Percentiles rank a stretch among this genome's conserved stretches.
phyloP scores from a whole-genome alignment of 495 filamentous ascomycete species.

The Trypethelium eluteriae region DNA sequence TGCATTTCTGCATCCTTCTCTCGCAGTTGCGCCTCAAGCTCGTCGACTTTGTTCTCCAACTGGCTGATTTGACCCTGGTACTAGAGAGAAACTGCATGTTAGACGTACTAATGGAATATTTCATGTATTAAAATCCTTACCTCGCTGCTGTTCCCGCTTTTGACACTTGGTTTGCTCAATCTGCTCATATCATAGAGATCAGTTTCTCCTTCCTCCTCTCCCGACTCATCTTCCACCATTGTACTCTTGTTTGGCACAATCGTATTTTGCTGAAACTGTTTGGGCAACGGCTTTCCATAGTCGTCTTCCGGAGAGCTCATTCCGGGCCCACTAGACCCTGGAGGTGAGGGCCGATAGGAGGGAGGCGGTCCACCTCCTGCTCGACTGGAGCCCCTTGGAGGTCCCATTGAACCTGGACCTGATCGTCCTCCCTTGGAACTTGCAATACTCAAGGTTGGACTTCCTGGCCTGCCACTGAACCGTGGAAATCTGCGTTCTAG shows the following conservation, averaged over 20 bases:
- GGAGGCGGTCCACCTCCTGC: slow-evolving; percentile 16
- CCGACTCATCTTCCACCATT: slow-evolving; percentile 93
- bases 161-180: not conserved
- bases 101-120: not conserved
- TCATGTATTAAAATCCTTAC: not conserved
- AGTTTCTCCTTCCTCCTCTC: slow-evolving; percentile 54
- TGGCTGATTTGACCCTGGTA: slow-evolving; percentile 62
- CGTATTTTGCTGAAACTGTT: slow-evolving; percentile 90
- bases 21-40: slow-evolving; percentile 55
- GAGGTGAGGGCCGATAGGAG: not conserved
- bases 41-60: slow-evolving; percentile 64
- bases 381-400: slow-evolving; percentile 16
- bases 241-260: slow-evolving; percentile 97
- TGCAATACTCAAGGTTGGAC: slow-evolving; percentile 15
- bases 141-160: slow-evolving; percentile 6
- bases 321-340: slow-evolving; percentile 16
- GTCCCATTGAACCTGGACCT: slow-evolving; percentile 22
- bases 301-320: slow-evolving; percentile 25
- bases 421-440: slow-evolving; percentile 6
- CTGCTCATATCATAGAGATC: slow-evolving; percentile 5
- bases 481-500: slow-evolving; percentile 82
- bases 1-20: slow-evolving; percentile 52
- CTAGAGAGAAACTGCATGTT: not conserved
- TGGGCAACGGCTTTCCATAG: slow-evolving; percentile 63
- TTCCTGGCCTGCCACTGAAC: slow-evolving; percentile 54